Percentiles rank a stretch among this genome's conserved stretches.
Evolutionary conservation across 2,329 filamentous ascomycete genomes (phyloP).

Genomic region (Teratosphaeria nubilosa): DNA sequence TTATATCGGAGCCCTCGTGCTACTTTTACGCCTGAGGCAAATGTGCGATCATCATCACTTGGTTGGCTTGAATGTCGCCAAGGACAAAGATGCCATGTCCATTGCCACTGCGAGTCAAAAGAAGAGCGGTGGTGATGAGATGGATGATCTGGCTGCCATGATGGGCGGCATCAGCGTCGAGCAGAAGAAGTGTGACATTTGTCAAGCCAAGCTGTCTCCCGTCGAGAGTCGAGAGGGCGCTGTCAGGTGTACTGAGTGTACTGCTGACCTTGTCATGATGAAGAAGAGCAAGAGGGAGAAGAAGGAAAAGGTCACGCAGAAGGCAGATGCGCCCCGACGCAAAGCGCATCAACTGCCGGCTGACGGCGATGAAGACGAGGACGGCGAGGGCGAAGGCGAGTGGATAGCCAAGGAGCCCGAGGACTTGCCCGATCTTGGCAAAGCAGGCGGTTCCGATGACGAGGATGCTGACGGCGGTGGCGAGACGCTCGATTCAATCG

Average conservation of each 20-base stretch:
- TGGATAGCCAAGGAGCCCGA: conserved; percentile 70
- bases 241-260: conserved; percentile 63
- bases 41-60: conserved; percentile 91
- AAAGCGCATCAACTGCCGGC: conserved; percentile 52
- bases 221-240: conserved; percentile 44
- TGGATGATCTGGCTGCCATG: conserved; percentile 77
- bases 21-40: conserved; percentile 83
- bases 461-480: conserved; percentile 82
- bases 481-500: conserved; percentile 63
- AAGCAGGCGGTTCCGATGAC: conserved; percentile 74
- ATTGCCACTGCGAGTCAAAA: conserved; percentile 37
- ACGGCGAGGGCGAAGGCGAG: conserved; percentile 51
- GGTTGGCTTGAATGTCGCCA: conserved; percentile 72
- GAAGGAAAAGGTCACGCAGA: conserved; percentile 16
- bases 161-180: conserved; percentile 75
- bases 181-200: conserved; percentile 73
- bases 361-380: conserved; percentile 48
- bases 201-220: conserved; percentile 56
- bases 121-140: conserved; percentile 45
- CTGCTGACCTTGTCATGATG: conserved; percentile 51
- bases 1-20: conserved; percentile 86
- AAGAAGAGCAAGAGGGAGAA: conserved; percentile 31
- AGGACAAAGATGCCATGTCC: conserved; percentile 75
- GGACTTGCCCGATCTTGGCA: conserved; percentile 42
- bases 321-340: conserved; percentile 24